Conservation (phyloP, 108 stramenopile genomes). For the Chaetoceros tenuissimus region DNA sequence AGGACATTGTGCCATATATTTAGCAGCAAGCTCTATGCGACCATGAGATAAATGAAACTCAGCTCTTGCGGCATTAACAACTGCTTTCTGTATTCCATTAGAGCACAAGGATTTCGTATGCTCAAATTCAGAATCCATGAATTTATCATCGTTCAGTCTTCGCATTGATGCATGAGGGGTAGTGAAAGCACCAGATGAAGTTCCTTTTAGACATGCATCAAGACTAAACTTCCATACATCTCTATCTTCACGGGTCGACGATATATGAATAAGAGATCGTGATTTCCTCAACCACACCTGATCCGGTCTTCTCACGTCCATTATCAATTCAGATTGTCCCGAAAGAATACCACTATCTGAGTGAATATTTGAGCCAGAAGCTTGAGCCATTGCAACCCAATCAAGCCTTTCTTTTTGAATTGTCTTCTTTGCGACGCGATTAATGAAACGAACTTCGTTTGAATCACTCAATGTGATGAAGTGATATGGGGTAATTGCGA, state of each 20-base stretch:
- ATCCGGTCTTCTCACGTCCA: conserved; percentile 83
- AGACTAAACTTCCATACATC: conserved; percentile 83
- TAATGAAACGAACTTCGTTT: conserved; percentile 71
- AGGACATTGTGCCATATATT: conserved; percentile 74
- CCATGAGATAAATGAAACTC: conserved; percentile 78
- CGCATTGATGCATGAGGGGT: background rate
- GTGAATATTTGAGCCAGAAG: conserved; percentile 8
- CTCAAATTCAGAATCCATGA: conserved; percentile 60
- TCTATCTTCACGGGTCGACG: conserved; percentile 73
- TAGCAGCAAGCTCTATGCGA: conserved; percentile 62
- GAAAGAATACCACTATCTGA: conserved; percentile 2
- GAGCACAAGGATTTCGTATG: conserved; percentile 71
- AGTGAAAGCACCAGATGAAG: conserved; percentile 2
- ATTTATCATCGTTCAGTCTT: background rate
- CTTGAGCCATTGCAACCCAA: conserved; percentile 36
- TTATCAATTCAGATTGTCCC: conserved; percentile 57
- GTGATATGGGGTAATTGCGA: conserved; percentile 71
- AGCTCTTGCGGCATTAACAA: conserved; percentile 65
- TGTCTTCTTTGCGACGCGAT: conserved; percentile 64
- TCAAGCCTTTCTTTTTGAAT: conserved; percentile 81
- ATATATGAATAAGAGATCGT: conserved; percentile 70
- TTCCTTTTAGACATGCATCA: conserved; percentile 41
- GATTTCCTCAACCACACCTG: conserved; percentile 82
- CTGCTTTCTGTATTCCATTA: conserved; percentile 74
- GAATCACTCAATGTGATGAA: conserved; percentile 58